A percentile compares a stretch with the other conserved stretches of the same genome.
Conservation (phyloP, 768 basidiomycete species). For the Scleroderma citrinum region DNA sequence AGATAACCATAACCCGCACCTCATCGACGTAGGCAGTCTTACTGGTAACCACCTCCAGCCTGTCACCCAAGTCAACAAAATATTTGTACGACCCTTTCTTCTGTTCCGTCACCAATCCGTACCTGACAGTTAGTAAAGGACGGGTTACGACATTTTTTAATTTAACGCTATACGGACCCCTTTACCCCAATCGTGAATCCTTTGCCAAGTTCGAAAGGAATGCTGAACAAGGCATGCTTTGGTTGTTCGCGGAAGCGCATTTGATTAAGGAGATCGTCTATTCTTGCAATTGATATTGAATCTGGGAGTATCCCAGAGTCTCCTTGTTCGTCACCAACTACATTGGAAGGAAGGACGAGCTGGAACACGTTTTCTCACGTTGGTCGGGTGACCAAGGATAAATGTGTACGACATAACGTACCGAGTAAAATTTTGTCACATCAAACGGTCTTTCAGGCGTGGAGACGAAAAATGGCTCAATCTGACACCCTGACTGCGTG, state of each 20-base stretch:
- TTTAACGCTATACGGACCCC: constrained; percentile 44
- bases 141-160: constrained; percentile 1
- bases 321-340: constrained; percentile 44
- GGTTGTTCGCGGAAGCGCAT: constrained; percentile 79
- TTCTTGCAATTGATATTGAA: constrained; percentile 69
- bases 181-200: constrained; percentile 76
- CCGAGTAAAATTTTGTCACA: constrained; percentile 71
- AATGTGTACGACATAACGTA: constrained; percentile 29
- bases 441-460: constrained; percentile 64
- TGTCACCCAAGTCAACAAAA: constrained; percentile 73
- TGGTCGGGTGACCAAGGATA: constrained; percentile 1
- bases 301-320: constrained; percentile 54
- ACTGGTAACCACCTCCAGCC: constrained; percentile 67
- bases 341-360: constrained; percentile 55
- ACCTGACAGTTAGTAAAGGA: constrained; percentile 41
- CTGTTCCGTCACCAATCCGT: constrained; percentile 84
- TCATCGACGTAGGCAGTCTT: constrained; percentile 75
- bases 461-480: constrained; percentile 90
- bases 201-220: constrained; percentile 75
- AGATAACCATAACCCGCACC: constrained; percentile 24
- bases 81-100: constrained; percentile 78
- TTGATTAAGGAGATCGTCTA: constrained; percentile 71
- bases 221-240: constrained; percentile 76
- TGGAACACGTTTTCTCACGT: constrained; percentile 20
- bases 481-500: constrained; percentile 65